phyloP scores from a whole-genome alignment of 495 filamentous ascomycete species.

The Penicillium riverlandense region DNA sequence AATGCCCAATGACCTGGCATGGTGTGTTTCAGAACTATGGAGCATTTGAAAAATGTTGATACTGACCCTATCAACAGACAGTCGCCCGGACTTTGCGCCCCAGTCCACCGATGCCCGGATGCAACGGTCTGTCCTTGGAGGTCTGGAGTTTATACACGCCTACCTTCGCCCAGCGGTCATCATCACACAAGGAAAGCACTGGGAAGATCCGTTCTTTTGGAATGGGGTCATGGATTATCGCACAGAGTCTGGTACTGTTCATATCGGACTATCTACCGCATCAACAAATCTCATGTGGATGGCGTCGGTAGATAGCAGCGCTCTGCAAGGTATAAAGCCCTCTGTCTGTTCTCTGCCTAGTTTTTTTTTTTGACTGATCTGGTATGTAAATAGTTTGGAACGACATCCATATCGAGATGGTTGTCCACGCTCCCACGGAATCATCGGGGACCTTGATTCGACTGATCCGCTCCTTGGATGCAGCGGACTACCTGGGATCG shows the following conservation, averaged over 20 bases:
- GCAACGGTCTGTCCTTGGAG: constrained; percentile 38
- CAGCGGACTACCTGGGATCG: constrained; percentile 64
- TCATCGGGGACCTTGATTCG: constrained; percentile 66
- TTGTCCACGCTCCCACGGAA: constrained; percentile 62
- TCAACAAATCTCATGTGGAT: constrained; percentile 66
- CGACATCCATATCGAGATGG: constrained; percentile 62
- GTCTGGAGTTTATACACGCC: constrained; percentile 35
- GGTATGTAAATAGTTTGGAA: constrained; percentile 56
- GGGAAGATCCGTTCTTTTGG: constrained; percentile 48
- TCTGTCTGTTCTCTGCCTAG: background rate
- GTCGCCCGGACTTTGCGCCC: constrained; percentile 38
- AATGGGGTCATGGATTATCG: constrained; percentile 41
- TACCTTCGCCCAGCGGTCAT: constrained; percentile 45
- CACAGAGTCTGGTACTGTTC: constrained; percentile 30
- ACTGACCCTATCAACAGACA: constrained; percentile 31
- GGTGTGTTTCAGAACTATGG: constrained; percentile 23
- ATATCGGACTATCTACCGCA: constrained; percentile 63
- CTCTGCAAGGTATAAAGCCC: constrained; percentile 51
- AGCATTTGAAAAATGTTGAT: background rate
- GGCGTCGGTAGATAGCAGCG: constrained; percentile 61
- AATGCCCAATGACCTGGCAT: constrained; percentile 49
- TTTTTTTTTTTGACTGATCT: background rate
- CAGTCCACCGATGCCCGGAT: constrained; percentile 44
- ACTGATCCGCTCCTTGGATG: constrained; percentile 62
- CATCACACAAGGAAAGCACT: constrained; percentile 35